Evolutionary conservation across 2,329 filamentous ascomycete species (phyloP).

Genomic region (Golovinomyces cichoracearum): DNA sequence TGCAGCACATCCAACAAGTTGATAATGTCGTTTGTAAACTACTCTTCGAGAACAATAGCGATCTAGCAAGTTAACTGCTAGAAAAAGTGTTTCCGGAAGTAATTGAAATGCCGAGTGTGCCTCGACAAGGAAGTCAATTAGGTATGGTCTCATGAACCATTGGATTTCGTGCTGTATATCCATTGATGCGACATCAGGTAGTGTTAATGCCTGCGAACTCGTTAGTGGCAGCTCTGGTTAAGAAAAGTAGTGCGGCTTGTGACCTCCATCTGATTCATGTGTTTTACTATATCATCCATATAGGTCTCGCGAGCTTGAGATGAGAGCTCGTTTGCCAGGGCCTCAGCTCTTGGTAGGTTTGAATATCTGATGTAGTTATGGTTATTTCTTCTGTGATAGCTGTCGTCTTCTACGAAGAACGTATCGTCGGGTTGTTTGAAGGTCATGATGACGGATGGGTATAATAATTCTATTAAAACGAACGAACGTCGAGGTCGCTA

Average conservation of each 20-base stretch:
- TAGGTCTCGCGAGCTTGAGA: conserved; percentile 69
- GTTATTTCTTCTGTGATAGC: conserved; percentile 17
- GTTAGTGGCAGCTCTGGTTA: conserved; percentile 8
- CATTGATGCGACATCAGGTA: conserved; percentile 90
- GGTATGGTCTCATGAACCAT: conserved; percentile 97
- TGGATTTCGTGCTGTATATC: conserved; percentile 98
- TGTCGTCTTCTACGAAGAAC: conserved; percentile 33
- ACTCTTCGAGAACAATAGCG: conserved; percentile 93
- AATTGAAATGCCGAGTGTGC: conserved; percentile 86
- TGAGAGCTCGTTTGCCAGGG: conserved; percentile 71
- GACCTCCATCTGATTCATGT: conserved; percentile 86
- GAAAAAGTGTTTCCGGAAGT: conserved; percentile 79
- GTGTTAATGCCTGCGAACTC: conserved; percentile 40
- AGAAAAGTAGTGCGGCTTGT: conserved; percentile 7
- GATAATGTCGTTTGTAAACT: conserved; percentile 97
- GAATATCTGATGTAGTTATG: conserved; percentile 55
- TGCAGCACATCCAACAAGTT: conserved; percentile 85
- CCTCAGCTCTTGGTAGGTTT: conserved; percentile 60
- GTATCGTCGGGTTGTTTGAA: conserved; percentile 33
- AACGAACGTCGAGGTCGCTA: not conserved
- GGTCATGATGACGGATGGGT: not conserved
- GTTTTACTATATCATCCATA: conserved; percentile 73
- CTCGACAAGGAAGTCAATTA: conserved; percentile 94
- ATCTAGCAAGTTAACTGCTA: conserved; percentile 88
- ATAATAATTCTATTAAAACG: not conserved